Evolutionary conservation across 208 protist genomes (phyloP).

Genomic region (Trypanosoma congolense): DNA sequence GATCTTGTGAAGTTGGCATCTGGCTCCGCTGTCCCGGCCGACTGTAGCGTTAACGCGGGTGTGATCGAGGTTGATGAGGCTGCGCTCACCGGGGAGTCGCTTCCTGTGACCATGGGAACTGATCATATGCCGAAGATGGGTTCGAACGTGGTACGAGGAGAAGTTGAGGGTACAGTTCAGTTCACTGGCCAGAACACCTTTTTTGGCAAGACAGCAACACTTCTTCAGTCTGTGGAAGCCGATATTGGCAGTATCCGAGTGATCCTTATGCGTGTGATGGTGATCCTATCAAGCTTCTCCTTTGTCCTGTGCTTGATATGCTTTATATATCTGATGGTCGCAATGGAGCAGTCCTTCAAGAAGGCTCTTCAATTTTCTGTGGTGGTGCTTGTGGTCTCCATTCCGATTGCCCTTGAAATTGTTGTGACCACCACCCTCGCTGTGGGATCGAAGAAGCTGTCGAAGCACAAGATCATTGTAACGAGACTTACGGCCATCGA

Average conservation of each 20-base stretch:
- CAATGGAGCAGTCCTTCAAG: constrained; percentile 61
- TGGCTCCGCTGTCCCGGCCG: constrained; percentile 91
- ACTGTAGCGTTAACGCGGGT: constrained; percentile 85
- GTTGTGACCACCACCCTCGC: constrained; percentile 86
- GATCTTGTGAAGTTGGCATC: constrained; percentile 89
- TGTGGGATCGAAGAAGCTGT: constrained; percentile 88
- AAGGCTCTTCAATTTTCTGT: constrained; percentile 70
- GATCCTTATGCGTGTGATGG: constrained; percentile 65
- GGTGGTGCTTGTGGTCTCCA: constrained; percentile 91
- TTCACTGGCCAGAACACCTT: constrained; percentile 91
- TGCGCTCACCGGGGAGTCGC: constrained; percentile 93
- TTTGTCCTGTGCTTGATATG: constrained; percentile 65
- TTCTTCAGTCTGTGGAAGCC: constrained; percentile 81
- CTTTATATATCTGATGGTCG: constrained; percentile 74
- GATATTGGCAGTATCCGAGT: constrained; percentile 67
- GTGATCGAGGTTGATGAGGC: constrained; percentile 92
- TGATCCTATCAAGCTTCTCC: constrained; percentile 51
- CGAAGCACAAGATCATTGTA: constrained; percentile 92
- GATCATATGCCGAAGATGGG: constrained; percentile 91
- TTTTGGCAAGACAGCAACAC: constrained; percentile 90
- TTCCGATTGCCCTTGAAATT: constrained; percentile 85
- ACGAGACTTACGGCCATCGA: constrained; percentile 92
- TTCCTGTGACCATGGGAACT: constrained; percentile 86
- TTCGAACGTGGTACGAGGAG: constrained; percentile 77
- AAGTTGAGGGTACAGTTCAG: constrained; percentile 74